Percentiles rank a stretch among this genome's conserved stretches.
phyloP scores from a whole-genome alignment of 805 yeast species.

The Metschnikowia colocasiae region DNA sequence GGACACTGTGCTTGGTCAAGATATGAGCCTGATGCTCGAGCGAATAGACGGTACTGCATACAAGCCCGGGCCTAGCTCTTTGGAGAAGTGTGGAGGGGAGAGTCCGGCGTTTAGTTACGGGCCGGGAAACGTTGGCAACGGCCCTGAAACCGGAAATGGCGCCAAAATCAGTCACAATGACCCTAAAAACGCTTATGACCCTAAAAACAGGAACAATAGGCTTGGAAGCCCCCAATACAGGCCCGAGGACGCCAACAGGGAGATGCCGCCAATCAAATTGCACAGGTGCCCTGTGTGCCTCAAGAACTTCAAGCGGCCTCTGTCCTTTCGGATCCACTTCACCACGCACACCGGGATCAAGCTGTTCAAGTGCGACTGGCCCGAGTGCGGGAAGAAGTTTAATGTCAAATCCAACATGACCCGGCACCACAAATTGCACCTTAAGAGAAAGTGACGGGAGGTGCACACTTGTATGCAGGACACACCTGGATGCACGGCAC shows the following conservation, averaged over 20 bases:
- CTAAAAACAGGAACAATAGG: no score
- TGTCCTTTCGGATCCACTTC: conserved; percentile 74
- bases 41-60: not conserved
- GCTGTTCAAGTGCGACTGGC: conserved; percentile 43
- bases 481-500: no score
- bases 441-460: conserved; percentile 10
- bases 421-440: conserved; percentile 70
- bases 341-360: conserved; percentile 59
- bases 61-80: not conserved
- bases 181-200: no score
- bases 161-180: no score
- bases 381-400: conserved; percentile 63
- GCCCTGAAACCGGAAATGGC: no score
- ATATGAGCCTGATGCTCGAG: not conserved
- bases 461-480: no score
- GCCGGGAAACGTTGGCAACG: no score
- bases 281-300: conserved; percentile 51
- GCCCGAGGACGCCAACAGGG: not conserved
- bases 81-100: no score
- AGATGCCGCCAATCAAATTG: not conserved
- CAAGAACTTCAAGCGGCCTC: conserved; percentile 77
- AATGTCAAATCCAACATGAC: conserved; percentile 78
- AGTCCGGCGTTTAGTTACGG: no score
- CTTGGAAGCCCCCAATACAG: not conserved
- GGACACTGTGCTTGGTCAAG: not conserved